Conservation (phyloP, 805 yeast species). For the Metschnikowia henanensis region DNA sequence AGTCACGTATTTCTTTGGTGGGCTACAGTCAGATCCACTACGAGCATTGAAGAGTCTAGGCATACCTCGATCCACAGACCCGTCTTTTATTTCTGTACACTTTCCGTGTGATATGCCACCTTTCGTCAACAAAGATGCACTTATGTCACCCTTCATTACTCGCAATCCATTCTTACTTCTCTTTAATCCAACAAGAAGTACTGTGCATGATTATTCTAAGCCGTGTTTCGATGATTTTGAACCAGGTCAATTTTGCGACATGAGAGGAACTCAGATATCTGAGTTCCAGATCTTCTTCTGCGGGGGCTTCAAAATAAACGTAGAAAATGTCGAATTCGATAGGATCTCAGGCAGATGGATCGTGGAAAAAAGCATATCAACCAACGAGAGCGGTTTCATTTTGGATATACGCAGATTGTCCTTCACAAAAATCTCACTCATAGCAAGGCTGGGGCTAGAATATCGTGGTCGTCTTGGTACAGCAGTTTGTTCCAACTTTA, state of each 20-base stretch:
- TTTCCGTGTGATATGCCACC: constrained; percentile 43
- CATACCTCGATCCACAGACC: constrained; percentile 31
- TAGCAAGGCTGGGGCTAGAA: constrained; percentile 18
- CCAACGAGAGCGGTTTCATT: constrained; percentile 59
- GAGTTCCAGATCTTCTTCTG: constrained; percentile 58
- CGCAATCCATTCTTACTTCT: constrained; percentile 26
- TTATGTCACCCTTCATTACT: constrained; percentile 46
- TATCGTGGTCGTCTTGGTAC: constrained; percentile 34
- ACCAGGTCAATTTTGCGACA: constrained; percentile 54
- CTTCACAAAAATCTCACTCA: constrained; percentile 45
- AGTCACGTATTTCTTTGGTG: constrained; percentile 38
- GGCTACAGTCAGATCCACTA: constrained; percentile 23
- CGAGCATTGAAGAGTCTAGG: constrained; percentile 28
- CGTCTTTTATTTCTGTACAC: constrained; percentile 33
- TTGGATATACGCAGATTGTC: constrained; percentile 50
- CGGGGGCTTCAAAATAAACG: constrained; percentile 62
- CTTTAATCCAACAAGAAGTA: constrained; percentile 34
- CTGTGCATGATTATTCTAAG: constrained; percentile 29
- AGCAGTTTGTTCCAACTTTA: constrained; percentile 21
- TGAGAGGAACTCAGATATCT: constrained; percentile 50
- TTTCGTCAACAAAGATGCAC: constrained; percentile 33
- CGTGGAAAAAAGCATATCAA: constrained; percentile 40
- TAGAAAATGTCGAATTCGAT: constrained; percentile 24
- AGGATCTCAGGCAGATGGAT: constrained; percentile 34
- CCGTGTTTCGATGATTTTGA: constrained; percentile 29